These are phyloP conservation scores for Exophiala alcalophila DNA, from an alignment of 2,329 filamentous ascomycete genomes.

Conservation along the genomic window DNA sequence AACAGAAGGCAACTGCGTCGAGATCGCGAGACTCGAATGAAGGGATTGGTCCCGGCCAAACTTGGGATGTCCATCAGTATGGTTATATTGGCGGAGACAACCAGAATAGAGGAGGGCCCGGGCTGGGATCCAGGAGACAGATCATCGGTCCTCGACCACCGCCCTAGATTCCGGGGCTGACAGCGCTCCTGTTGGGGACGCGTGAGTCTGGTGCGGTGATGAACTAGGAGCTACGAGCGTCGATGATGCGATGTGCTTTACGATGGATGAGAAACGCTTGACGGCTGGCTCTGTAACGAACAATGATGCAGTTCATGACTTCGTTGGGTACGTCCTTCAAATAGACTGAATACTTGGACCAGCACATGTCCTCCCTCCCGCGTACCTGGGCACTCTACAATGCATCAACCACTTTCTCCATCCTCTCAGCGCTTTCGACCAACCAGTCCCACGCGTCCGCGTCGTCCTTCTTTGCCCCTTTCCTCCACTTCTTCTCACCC, in stretches of 20 bases:
- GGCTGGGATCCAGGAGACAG: conserved; percentile 54
- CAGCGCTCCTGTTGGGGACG: too few species aligned
- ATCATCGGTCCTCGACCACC: conserved; percentile 61
- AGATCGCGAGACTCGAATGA: conserved; percentile 47
- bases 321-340: too few species aligned
- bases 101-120: conserved; percentile 54
- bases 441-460: conserved; percentile 40
- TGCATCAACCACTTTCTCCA: conserved; percentile 36
- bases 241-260: too few species aligned
- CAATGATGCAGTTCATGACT: too few species aligned
- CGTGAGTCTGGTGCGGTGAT: too few species aligned
- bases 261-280: not conserved
- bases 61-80: conserved; percentile 62
- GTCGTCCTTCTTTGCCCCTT: conserved; percentile 34
- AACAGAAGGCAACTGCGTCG: conserved; percentile 51
- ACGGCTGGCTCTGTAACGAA: too few species aligned
- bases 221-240: too few species aligned
- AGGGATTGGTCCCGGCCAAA: conserved; percentile 48
- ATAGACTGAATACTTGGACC: too few species aligned
- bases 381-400: not conserved
- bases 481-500: conserved; percentile 44
- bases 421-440: conserved; percentile 42
- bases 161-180: too few species aligned
- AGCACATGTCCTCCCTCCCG: too few species aligned
- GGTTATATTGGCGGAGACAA: conserved; percentile 62